These are phyloP conservation scores for Diutina siamensis DNA, from an alignment of 1,139 yeast genomes.

Conservation along the genomic window DNA sequence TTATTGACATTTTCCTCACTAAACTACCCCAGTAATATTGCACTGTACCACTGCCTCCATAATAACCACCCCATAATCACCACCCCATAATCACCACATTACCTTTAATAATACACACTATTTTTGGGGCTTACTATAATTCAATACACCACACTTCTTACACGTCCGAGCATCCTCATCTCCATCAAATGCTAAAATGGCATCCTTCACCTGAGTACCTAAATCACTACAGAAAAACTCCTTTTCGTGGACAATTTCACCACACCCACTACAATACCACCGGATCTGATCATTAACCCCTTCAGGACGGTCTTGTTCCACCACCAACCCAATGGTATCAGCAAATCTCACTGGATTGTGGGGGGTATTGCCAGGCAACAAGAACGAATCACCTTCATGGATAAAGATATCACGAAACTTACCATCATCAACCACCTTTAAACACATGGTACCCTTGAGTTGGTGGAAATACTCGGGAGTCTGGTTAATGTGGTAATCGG, in stretches of 20 bases:
- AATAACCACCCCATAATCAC: too few species aligned
- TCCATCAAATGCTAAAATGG: constrained; percentile 59
- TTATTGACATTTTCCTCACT: too few species aligned
- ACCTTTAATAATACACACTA: too few species aligned
- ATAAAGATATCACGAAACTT: constrained; percentile 65
- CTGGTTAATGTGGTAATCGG: constrained; percentile 87
- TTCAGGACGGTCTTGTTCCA: constrained; percentile 85
- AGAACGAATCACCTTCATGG: constrained; percentile 76
- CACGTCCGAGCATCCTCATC: constrained; percentile 62
- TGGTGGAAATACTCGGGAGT: constrained; percentile 93
- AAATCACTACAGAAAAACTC: constrained; percentile 70
- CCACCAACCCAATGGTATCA: constrained; percentile 80
- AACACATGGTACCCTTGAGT: constrained; percentile 75
- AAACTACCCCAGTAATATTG: too few species aligned
- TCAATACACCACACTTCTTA: constrained; percentile 57
- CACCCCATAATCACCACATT: too few species aligned
- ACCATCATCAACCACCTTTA: constrained; percentile 78
- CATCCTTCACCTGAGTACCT: constrained; percentile 85
- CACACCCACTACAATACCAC: constrained; percentile 78
- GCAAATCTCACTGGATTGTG: constrained; percentile 86
- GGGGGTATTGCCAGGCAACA: constrained; percentile 76
- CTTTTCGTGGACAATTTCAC: constrained; percentile 51
- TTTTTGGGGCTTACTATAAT: constrained; percentile 44
- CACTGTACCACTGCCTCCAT: too few species aligned
- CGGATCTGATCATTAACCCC: constrained; percentile 58